These are phyloP conservation scores for Suillus ampliporus DNA, from an alignment of 768 basidiomycete genomes.

Conservation along the genomic window DNA sequence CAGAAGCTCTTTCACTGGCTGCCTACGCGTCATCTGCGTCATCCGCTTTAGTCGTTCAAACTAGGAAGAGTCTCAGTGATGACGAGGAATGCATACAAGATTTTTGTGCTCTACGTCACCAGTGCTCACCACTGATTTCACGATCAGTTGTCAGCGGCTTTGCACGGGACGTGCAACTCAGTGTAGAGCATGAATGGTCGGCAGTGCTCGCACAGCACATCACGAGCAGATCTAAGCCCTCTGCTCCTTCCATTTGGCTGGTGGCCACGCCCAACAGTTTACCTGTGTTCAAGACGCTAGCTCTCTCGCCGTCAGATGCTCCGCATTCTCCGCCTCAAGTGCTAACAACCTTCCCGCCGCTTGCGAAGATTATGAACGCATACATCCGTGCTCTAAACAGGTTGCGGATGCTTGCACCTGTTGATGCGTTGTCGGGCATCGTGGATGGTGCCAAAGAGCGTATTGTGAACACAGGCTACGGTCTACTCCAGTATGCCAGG, in stretches of 20 bases:
- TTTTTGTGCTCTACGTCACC: constrained; percentile 73
- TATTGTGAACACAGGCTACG: constrained; percentile 51
- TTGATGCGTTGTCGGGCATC: constrained; percentile 57
- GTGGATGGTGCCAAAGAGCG: constrained; percentile 54
- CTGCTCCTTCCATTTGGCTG: constrained; percentile 58
- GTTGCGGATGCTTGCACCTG: constrained; percentile 80
- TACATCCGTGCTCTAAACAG: constrained; percentile 78
- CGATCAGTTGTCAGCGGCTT: constrained; percentile 66
- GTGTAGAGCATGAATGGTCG: constrained; percentile 43
- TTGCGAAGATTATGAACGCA: constrained; percentile 76
- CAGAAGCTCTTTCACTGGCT: constrained; percentile 87
- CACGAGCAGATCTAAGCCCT: constrained; percentile 21
- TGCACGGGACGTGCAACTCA: constrained; percentile 44
- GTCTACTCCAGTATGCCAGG: constrained; percentile 52
- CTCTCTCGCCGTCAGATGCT: constrained; percentile 32
- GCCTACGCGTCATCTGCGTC: constrained; percentile 66
- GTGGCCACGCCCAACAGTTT: constrained; percentile 44
- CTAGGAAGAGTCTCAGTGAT: constrained; percentile 11
- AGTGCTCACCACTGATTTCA: constrained; percentile 71
- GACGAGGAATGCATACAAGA: constrained; percentile 38
- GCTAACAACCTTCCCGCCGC: constrained; percentile 73
- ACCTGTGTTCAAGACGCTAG: constrained; percentile 31
- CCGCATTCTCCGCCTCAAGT: constrained; percentile 74
- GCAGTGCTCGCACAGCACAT: constrained; percentile 29
- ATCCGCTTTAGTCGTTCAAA: constrained; percentile 50